Base-by-base conservation (phyloP, 2,329 filamentous ascomycete genomes). In the Salinomyces thailandicus region DNA sequence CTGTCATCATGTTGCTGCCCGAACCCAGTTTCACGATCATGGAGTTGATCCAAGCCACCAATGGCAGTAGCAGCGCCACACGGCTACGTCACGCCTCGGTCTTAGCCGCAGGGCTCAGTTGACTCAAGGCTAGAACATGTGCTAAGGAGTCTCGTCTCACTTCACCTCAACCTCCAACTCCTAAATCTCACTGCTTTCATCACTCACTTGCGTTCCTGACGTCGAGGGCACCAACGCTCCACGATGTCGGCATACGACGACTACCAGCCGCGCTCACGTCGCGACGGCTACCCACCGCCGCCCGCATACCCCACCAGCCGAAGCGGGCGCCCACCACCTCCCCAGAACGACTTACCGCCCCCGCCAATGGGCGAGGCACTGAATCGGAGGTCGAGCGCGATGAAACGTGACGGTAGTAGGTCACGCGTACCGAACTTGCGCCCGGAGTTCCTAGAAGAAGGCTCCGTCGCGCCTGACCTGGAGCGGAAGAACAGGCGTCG, bases 401-500 rank as follows among this genome's bases (percentile, higher is more conserved):
- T 57, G 35, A 57, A 55, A 38, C 46, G 53, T 27, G 49, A 54
- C 36, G 53, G 52, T 43, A 50, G 48, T 43, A 50, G 54, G 30
- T 50, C 38, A 38, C 50, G 54, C 31, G 42, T 55, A 7, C 50
- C 51, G 4, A 37, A 58, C 41, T 29, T 50, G 14, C 41, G 47
- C 11, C 54, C 55, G 22, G 51, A 56, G 16, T 58, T 58, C 30
- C 50, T 49, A 15, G 55, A 57, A 44, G 54, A 56, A 38, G 53
- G 53, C 33, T 36, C 41, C 11, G 42, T 43, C 14, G 50, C 54
- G 8, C 52, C 50, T 6, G 57, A 60, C 37, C 44, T 57, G 30
- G 57, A 60, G 43, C 37, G 45, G 18, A 60, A 59, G 44, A 51
- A 48, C 38, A 35, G 51, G 19, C 43, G 43, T 14, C 41, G 42